Base-by-base conservation (phyloP, 2,329 filamentous ascomycete species). In the Furcasterigmium furcatum region DNA sequence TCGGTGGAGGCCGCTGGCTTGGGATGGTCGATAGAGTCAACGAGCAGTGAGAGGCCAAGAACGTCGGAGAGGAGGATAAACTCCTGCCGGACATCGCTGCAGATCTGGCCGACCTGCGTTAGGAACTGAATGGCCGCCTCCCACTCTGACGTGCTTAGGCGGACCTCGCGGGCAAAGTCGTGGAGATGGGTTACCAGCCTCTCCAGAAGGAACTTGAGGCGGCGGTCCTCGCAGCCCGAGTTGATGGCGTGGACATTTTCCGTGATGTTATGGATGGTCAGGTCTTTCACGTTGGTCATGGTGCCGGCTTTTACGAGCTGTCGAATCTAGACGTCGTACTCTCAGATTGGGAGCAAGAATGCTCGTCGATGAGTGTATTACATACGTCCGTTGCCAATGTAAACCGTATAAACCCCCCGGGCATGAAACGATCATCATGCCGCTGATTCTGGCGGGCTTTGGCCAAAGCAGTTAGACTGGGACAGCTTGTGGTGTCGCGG, bases 51-150 rank as follows among this genome's bases (percentile, higher is more conserved):
- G 29, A 94, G 79, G 32, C 88, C 88, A 19, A 92, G 77, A 35
- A 89, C 76, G 65, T 94, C 88, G 53, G 84, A 88, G 51, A 92
- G 82, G 32, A 92, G 80, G 64, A 92, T 91, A 71, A 88, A 91
- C 74, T 91, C 86, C 14, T 84, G 53, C 3, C 19, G 12, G 5
- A 89, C 84, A 58, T 88, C 83, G 46, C 72, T 84, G 60, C 82
- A 87, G 48, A 84, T 91, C 63, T 92, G 77, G 5, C 88, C 88
- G 9, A 85, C 84, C 34, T 73, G 71, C 1, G 85, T 87, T 22
- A 92, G 69, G 67, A 91, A 92, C 36, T 78, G 67, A 45, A 92
- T 73, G 2, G 81, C 85, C 0, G 77, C 70, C 82, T 87, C 87
- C 88, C 88, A 92, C 71, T 94, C 88, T 3, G 81, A 73, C 4